A percentile compares a stretch with the other conserved stretches of the same genome.
phyloP scores from a whole-genome alignment of 495 filamentous ascomycete species.

The Xylaria telfairii region DNA sequence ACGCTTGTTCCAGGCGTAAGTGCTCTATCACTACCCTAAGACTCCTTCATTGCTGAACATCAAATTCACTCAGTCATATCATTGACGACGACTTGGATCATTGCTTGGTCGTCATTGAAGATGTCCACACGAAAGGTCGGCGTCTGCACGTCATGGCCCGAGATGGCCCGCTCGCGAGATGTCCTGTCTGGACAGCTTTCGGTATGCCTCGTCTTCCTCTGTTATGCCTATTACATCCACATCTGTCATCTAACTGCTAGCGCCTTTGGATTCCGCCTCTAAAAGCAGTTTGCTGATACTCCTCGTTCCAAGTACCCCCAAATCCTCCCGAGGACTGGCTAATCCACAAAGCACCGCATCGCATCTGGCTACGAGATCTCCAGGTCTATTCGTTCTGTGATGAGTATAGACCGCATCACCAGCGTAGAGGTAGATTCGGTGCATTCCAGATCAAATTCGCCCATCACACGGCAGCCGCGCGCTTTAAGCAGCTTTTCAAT shows the following conservation, averaged over 20 bases:
- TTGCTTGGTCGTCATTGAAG: slow-evolving; percentile 73
- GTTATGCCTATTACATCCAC: background rate
- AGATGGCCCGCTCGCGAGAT: slow-evolving; percentile 55
- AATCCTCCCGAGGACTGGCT: slow-evolving; percentile 65
- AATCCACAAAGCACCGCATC: slow-evolving; percentile 52
- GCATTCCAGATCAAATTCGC: slow-evolving; percentile 56
- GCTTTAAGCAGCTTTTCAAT: slow-evolving; percentile 25
- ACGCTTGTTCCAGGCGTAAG: slow-evolving; percentile 73
- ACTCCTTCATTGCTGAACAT: slow-evolving; percentile 27
- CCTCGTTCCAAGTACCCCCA: slow-evolving; percentile 58
- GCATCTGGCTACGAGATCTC: slow-evolving; percentile 66
- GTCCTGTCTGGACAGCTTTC: slow-evolving; percentile 80
- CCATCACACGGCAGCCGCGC: slow-evolving; percentile 22
- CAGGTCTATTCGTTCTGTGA: slow-evolving; percentile 67
- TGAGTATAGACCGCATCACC: slow-evolving; percentile 59
- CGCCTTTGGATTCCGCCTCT: background rate
- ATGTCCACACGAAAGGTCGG: slow-evolving; percentile 66
- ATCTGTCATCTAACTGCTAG: background rate
- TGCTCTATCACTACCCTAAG: background rate
- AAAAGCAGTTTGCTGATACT: background rate
- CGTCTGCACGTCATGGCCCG: slow-evolving; percentile 59
- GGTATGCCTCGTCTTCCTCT: slow-evolving; percentile 41
- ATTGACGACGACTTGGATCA: slow-evolving; percentile 73
- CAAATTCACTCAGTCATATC: slow-evolving; percentile 62
- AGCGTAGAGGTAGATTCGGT: slow-evolving; percentile 49